phyloP scores from a whole-genome alignment of 2,329 filamentous ascomycete species.

The Botrytis paeoniae region DNA sequence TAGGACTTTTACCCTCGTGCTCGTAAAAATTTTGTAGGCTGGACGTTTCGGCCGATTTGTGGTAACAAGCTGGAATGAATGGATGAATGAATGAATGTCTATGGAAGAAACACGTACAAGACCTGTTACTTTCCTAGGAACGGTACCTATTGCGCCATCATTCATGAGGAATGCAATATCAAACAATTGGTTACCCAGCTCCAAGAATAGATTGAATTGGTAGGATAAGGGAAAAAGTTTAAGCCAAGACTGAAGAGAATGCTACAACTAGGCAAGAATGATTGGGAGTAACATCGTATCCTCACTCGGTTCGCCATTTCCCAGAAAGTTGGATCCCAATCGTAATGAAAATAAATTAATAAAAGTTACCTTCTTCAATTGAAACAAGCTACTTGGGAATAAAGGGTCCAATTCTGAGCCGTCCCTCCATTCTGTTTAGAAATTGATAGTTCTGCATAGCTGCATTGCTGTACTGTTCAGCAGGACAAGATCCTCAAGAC shows the following conservation, averaged over 20 bases:
- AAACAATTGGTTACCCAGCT: not conserved
- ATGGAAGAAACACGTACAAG: not conserved
- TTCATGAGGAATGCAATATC: not conserved
- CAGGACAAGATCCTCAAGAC: slow-evolving; percentile 8
- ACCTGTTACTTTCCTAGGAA: not conserved
- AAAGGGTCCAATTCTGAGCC: not conserved
- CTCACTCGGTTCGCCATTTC: not conserved
- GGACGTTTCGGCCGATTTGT: not conserved
- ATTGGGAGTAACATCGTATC: slow-evolving; percentile 15
- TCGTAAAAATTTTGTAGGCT: slow-evolving; percentile 9
- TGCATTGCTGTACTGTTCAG: not conserved
- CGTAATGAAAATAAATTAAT: not conserved
- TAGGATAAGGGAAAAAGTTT: not conserved
- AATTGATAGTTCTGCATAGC: not conserved
- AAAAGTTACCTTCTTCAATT: slow-evolving; percentile 4
- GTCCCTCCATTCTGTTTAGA: not conserved
- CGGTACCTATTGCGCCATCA: slow-evolving; percentile 16
- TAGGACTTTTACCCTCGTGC: slow-evolving; percentile 5
- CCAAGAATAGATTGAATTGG: not conserved
- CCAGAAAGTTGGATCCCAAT: not conserved
- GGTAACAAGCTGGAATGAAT: not conserved
- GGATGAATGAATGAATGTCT: not conserved
- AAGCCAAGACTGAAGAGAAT: slow-evolving; percentile 1
- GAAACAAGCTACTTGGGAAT: not conserved
- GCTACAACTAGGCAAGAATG: not conserved